These are phyloP conservation scores for Pythium volutum DNA, from an alignment of 352 stramenopile species.

Conservation along the genomic window DNA sequence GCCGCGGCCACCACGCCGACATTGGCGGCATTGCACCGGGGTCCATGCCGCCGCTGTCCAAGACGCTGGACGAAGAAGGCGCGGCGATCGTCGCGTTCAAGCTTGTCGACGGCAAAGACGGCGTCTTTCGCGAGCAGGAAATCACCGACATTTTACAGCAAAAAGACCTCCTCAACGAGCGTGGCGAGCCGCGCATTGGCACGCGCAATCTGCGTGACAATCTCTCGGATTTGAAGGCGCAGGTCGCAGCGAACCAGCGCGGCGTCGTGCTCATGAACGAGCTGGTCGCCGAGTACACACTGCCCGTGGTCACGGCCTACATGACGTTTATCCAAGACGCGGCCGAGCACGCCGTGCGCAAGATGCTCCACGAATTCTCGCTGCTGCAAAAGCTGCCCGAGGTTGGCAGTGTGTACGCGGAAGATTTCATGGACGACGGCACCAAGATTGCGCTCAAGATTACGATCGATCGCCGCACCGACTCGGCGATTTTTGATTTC, in stretches of 20 bases:
- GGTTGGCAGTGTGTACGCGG: conserved; percentile 86
- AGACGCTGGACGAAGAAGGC: conserved; percentile 96
- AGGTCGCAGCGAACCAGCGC: conserved; percentile 97
- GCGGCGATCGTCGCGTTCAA: conserved; percentile 99
- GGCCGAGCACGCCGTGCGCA: conserved; percentile 93
- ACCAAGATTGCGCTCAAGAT: conserved; percentile 96
- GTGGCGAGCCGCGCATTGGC: conserved; percentile 83
- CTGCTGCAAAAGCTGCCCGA: conserved; percentile 66
- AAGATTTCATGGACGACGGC: conserved; percentile 99
- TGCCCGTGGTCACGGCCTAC: conserved; percentile 95
- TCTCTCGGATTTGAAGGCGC: conserved; percentile 95
- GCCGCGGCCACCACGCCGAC: conserved; percentile 97
- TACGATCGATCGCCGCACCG: conserved; percentile 90
- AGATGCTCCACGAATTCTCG: conserved; percentile 95
- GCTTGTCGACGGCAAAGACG: conserved; percentile 91
- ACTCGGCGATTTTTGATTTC: conserved; percentile 97
- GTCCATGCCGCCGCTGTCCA: conserved; percentile 95
- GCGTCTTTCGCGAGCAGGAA: conserved; percentile 95
- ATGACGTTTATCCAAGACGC: conserved; percentile 98
- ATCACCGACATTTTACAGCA: conserved; percentile 95
- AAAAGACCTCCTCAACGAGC: conserved; percentile 81
- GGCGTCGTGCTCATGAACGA: conserved; percentile 95
- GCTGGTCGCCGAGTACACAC: conserved; percentile 94
- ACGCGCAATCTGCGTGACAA: conserved; percentile 98
- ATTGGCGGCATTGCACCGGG: conserved; percentile 96